A percentile compares a stretch with the other conserved stretches of the same genome.
phyloP scores from a whole-genome alignment of 1,284 basidiomycete species.

The Wolfiporia cocos region DNA sequence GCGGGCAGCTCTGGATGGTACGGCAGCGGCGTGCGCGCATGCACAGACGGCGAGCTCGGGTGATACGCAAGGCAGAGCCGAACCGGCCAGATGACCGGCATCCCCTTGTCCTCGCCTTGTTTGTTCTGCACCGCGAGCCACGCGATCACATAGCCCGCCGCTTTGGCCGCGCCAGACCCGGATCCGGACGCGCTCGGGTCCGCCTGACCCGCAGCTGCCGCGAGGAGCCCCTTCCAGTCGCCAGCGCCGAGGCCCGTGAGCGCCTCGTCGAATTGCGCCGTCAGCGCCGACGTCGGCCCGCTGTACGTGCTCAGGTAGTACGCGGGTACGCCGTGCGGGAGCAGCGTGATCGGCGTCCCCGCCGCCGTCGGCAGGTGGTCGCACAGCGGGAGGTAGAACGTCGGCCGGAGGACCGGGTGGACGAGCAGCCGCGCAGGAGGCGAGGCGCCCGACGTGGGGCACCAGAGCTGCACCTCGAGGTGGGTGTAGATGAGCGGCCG shows the following conservation, averaged over 20 bases:
- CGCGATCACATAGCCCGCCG: slow-evolving; percentile 50
- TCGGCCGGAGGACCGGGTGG: slow-evolving; percentile 51
- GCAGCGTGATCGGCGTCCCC: slow-evolving; percentile 58
- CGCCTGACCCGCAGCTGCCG: not conserved
- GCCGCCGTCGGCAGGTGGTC: slow-evolving; percentile 37
- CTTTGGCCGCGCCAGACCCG: not conserved
- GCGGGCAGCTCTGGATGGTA: slow-evolving; percentile 59
- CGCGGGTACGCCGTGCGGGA: slow-evolving; percentile 67
- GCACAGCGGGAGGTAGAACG: slow-evolving; percentile 42
- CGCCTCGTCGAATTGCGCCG: slow-evolving; percentile 54
- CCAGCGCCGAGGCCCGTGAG: slow-evolving; percentile 54
- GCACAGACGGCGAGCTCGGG: slow-evolving; percentile 30
- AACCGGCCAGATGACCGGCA: slow-evolving; percentile 65
- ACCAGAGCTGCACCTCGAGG: slow-evolving; percentile 49
- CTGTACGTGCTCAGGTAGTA: slow-evolving; percentile 60
- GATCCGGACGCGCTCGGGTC: not conserved
- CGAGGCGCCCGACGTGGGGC: slow-evolving; percentile 11
- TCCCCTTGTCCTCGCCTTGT: slow-evolving; percentile 71
- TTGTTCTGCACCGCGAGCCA: slow-evolving; percentile 72
- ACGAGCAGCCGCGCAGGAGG: slow-evolving; percentile 43
- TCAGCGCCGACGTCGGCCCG: slow-evolving; percentile 57
- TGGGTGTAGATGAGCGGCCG: slow-evolving; percentile 54
- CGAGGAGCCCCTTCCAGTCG: slow-evolving; percentile 33
- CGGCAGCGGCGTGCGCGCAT: slow-evolving; percentile 39
- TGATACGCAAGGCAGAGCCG: slow-evolving; percentile 49